Conservation (phyloP, 2,329 filamentous ascomycete genomes). For the Ambrosiella cleistominuta region DNA sequence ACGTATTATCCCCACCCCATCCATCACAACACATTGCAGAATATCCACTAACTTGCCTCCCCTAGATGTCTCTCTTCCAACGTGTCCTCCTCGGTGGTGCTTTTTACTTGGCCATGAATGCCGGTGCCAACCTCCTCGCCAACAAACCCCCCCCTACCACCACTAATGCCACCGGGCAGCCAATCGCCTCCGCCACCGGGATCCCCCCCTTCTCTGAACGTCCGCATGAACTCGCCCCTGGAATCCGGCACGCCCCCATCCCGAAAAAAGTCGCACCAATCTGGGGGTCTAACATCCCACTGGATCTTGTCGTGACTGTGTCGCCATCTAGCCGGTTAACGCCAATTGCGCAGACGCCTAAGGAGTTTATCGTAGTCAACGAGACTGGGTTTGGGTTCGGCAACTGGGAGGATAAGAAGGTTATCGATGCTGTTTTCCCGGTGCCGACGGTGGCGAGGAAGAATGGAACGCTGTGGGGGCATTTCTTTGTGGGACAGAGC, state of each 20-base stretch:
- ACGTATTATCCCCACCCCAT: not conserved
- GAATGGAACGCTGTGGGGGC: constrained; percentile 86
- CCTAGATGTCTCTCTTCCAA: constrained; percentile 15
- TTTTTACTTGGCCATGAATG: constrained; percentile 42
- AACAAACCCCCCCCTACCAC: constrained; percentile 32
- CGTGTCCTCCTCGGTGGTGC: constrained; percentile 35
- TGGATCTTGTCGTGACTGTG: constrained; percentile 76
- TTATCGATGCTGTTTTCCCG: constrained; percentile 57
- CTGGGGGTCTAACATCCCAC: constrained; percentile 59
- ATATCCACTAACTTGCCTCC: not conserved
- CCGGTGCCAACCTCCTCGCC: constrained; percentile 35
- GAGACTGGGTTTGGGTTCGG: constrained; percentile 68
- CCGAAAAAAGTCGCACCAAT: constrained; percentile 67
- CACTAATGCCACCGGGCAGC: constrained; percentile 30
- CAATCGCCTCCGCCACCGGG: constrained; percentile 21
- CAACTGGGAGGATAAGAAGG: constrained; percentile 61
- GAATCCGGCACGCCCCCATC: constrained; percentile 43
- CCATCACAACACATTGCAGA: not conserved
- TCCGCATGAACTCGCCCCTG: constrained; percentile 40
- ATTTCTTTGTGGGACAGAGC: constrained; percentile 71
- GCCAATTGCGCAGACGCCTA: constrained; percentile 45
- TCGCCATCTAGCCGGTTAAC: constrained; percentile 56
- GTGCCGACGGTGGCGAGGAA: constrained; percentile 69
- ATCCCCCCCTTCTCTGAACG: constrained; percentile 50
- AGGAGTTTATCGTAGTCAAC: constrained; percentile 54